phyloP scores from a whole-genome alignment of 192 early-diverging fungal genomes.

The Podochytrium sp. region DNA sequence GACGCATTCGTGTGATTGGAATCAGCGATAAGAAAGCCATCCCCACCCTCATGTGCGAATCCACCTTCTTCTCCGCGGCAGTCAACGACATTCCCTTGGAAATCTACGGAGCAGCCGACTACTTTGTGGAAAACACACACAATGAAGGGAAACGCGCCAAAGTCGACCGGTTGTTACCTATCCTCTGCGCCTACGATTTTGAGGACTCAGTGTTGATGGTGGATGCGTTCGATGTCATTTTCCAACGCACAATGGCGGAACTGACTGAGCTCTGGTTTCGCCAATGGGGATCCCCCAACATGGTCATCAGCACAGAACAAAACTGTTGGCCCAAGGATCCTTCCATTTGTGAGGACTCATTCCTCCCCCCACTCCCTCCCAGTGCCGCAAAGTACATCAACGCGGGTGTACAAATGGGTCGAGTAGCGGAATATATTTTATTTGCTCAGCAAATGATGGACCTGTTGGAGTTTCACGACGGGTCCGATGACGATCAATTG shows the following conservation, averaged over 20 bases:
- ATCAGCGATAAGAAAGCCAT: background rate
- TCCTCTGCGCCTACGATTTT: background rate
- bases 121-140: background rate
- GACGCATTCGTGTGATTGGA: background rate
- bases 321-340: conserved; percentile 1
- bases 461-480: background rate
- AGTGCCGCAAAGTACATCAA: background rate
- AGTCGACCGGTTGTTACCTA: background rate
- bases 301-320: conserved; percentile 4
- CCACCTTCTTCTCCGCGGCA: conserved; percentile 1
- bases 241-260: background rate
- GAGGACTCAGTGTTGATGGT: conserved; percentile 4
- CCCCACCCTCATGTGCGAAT: background rate
- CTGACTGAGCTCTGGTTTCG: background rate
- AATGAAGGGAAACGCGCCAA: conserved; percentile 9
- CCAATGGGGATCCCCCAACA: background rate
- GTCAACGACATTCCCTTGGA: conserved; percentile 6
- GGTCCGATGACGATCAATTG: background rate
- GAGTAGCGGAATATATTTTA: background rate
- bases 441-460: background rate
- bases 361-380: background rate
- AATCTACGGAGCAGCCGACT: background rate
- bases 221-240: conserved; percentile 14
- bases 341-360: background rate
- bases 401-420: conserved; percentile 5